Evolutionary conservation across 805 yeast genomes (phyloP).

Genomic region (Saccharomycopsis sp.): DNA sequence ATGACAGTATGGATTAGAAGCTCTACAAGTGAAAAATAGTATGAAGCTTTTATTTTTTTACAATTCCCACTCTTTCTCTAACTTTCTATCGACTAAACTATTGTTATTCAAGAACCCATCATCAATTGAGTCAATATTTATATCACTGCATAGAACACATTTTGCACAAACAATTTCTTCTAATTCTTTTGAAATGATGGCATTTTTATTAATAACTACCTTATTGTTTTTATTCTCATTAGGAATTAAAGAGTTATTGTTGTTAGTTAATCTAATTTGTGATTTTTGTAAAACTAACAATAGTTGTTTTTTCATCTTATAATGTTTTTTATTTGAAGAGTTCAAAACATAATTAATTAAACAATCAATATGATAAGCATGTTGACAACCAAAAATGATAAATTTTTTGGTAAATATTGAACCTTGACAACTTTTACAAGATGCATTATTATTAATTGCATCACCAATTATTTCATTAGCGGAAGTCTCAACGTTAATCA

Average conservation of each 20-base stretch:
- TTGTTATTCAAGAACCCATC: slow-evolving; percentile 32
- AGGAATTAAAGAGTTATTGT: background rate
- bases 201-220: slow-evolving; percentile 22
- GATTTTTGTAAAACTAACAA: slow-evolving; percentile 33
- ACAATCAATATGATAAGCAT: slow-evolving; percentile 85
- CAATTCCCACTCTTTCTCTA: slow-evolving; percentile 16
- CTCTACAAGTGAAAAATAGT: background rate
- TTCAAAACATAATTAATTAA: slow-evolving; percentile 48
- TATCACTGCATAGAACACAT: slow-evolving; percentile 71
- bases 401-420: slow-evolving; percentile 66
- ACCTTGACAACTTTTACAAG: slow-evolving; percentile 58
- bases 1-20: background rate
- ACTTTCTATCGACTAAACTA: slow-evolving; percentile 4
- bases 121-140: slow-evolving; percentile 60
- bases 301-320: slow-evolving; percentile 48
- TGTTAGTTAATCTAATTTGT: background rate
- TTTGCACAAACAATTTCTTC: slow-evolving; percentile 50
- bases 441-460: slow-evolving; percentile 18
- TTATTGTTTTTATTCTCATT: slow-evolving; percentile 17
- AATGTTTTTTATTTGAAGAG: slow-evolving; percentile 57
- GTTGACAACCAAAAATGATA: slow-evolving; percentile 80
- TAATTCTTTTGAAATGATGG: slow-evolving; percentile 32
- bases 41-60: too few species aligned
- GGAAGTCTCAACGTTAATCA: slow-evolving; percentile 11
- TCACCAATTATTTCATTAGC: background rate